Conservation (phyloP, 1,284 basidiomycete species). For the Apiotrichum domesticum region DNA sequence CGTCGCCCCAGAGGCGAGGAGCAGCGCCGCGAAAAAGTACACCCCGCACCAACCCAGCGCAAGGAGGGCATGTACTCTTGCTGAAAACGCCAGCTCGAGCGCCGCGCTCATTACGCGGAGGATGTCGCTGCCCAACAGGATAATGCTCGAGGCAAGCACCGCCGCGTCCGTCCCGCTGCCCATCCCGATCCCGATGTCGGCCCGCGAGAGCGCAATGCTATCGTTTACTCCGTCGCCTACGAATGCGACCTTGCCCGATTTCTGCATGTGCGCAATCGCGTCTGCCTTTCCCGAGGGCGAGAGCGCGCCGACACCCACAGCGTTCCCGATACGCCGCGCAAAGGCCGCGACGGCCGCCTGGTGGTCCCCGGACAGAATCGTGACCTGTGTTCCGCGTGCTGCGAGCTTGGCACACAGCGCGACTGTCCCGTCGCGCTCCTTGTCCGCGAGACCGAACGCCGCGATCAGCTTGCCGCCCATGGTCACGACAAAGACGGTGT, state of each 20-base stretch:
- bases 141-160: constrained; percentile 12
- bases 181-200: constrained; percentile 2
- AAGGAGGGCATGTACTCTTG: constrained; percentile 1
- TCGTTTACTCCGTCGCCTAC: constrained; percentile 36
- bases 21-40: neutral
- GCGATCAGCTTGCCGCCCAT: neutral
- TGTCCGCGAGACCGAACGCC: neutral
- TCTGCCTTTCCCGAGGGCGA: neutral
- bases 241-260: constrained; percentile 5
- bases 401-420: neutral
- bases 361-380: constrained; percentile 15
- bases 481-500: constrained; percentile 1
- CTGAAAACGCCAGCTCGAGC: constrained; percentile 12
- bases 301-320: neutral
- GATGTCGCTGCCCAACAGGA: constrained; percentile 1
- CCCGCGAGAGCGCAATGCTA: constrained; percentile 20
- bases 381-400: neutral
- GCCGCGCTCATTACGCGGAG: neutral
- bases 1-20: constrained; percentile 2
- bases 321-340: neutral
- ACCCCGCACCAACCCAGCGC: constrained; percentile 11
- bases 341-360: neutral
- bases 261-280: too few relatives aligned
- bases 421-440: neutral
- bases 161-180: constrained; percentile 9